These are phyloP conservation scores for Baorangia bicolor DNA, from an alignment of 768 basidiomycete genomes.

Conservation along the genomic window DNA sequence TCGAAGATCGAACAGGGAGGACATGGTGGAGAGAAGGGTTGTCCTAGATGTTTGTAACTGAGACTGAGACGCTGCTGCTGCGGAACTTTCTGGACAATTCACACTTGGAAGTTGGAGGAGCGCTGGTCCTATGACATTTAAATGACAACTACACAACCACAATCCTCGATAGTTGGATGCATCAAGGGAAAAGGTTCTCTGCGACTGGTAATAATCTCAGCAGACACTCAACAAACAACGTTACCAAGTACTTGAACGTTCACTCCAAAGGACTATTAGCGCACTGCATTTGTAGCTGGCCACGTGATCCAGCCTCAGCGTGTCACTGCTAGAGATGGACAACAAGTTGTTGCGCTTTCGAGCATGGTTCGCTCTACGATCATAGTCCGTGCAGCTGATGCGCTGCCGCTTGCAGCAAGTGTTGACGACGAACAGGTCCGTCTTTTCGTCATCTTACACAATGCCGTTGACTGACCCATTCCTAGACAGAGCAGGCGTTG, in stretches of 20 bases:
- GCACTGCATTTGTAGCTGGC: background rate
- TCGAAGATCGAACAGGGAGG: conserved; percentile 60
- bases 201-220: background rate
- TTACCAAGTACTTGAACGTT: background rate
- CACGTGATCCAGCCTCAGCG: conserved; percentile 14
- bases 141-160: background rate
- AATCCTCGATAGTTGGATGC: background rate
- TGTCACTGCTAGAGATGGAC: conserved; percentile 2
- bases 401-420: conserved; percentile 88
- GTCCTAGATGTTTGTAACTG: background rate
- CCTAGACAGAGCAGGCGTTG: conserved; percentile 86
- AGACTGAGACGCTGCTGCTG: background rate
- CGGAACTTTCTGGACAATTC: no score
- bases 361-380: conserved; percentile 86
- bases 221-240: background rate
- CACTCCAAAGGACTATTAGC: background rate
- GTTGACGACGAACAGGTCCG: conserved; percentile 96
- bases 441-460: background rate
- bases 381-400: conserved; percentile 82
- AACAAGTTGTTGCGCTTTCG: background rate
- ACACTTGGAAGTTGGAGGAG: background rate
- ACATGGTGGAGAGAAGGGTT: conserved; percentile 24
- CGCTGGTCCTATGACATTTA: background rate
- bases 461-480: conserved; percentile 1
- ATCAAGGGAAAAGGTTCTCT: background rate